phyloP scores from a whole-genome alignment of 176 grass and related monocot species.

The Metroxylon sagu region DNA sequence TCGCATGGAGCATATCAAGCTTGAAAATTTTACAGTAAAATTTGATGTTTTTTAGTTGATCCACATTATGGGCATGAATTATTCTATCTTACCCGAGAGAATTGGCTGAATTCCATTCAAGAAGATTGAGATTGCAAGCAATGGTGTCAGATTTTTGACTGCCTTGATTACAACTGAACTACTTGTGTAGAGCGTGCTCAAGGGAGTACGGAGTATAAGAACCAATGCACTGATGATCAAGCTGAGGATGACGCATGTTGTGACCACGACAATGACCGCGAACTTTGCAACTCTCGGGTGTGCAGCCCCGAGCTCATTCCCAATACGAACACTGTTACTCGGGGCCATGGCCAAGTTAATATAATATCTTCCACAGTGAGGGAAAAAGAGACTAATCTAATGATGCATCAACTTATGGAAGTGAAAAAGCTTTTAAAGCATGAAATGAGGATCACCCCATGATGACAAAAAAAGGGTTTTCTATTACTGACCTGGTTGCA shows the following conservation, averaged over 20 bases:
- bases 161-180: conserved; percentile 37
- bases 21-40: no score
- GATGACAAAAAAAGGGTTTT: not conserved
- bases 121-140: conserved; percentile 75
- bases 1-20: no score
- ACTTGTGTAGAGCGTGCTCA: conserved; percentile 66
- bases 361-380: no score
- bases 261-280: conserved; percentile 47
- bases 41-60: no score
- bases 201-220: conserved; percentile 40
- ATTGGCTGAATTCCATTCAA: conserved; percentile 89
- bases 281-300: conserved; percentile 60
- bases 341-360: no score
- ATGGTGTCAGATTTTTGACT: conserved; percentile 37
- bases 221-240: conserved; percentile 45
- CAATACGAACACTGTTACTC: conserved; percentile 42
- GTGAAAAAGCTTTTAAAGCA: no score
- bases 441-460: no score
- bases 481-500: conserved; percentile 46
- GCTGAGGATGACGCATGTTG: conserved; percentile 46
- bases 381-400: no score
- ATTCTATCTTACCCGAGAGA: conserved; percentile 43
- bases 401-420: no score
- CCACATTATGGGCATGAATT: no score
- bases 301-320: conserved; percentile 69